phyloP scores from a whole-genome alignment of 495 filamentous ascomycete genomes.

The Xylaria sp. region DNA sequence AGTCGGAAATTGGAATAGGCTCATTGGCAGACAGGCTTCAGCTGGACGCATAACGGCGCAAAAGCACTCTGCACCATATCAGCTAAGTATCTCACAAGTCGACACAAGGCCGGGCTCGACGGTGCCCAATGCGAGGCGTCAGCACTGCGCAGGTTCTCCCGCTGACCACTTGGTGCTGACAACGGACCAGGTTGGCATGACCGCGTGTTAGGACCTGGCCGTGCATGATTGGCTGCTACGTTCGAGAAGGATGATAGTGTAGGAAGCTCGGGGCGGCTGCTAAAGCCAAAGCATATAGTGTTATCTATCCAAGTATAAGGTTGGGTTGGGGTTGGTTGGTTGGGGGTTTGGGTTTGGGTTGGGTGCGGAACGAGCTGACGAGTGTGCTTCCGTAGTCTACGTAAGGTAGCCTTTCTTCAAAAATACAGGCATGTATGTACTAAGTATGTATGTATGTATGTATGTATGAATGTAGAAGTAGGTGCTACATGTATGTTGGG shows the following conservation, averaged over 20 bases:
- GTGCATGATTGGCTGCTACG: conserved; percentile 12
- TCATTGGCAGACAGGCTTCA: conserved; percentile 17
- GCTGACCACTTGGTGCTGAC: conserved; percentile 17
- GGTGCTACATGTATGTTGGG: no score
- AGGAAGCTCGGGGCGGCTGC: conserved; percentile 15
- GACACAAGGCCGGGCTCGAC: conserved; percentile 12
- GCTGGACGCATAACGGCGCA: conserved; percentile 16
- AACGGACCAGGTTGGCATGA: conserved; percentile 2
- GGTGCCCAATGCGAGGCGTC: conserved; percentile 23
- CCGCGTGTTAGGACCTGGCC: neutral
- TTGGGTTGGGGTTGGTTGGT: conserved; percentile 3
- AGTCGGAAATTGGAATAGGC: conserved; percentile 15
- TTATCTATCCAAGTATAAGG: neutral
- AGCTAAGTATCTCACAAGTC: conserved; percentile 17
- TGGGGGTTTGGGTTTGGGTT: conserved; percentile 4
- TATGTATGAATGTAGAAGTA: neutral
- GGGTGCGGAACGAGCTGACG: neutral
- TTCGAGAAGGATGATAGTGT: conserved; percentile 7
- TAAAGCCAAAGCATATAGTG: conserved; percentile 6
- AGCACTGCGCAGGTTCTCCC: conserved; percentile 2
- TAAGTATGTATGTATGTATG: no score
- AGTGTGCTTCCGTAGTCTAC: neutral
- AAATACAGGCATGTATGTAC: no score
- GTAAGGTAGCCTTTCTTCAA: neutral
- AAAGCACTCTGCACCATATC: conserved; percentile 17